Conservation (phyloP, 495 filamentous ascomycete genomes). For the Annulohypoxylon nitens region DNA sequence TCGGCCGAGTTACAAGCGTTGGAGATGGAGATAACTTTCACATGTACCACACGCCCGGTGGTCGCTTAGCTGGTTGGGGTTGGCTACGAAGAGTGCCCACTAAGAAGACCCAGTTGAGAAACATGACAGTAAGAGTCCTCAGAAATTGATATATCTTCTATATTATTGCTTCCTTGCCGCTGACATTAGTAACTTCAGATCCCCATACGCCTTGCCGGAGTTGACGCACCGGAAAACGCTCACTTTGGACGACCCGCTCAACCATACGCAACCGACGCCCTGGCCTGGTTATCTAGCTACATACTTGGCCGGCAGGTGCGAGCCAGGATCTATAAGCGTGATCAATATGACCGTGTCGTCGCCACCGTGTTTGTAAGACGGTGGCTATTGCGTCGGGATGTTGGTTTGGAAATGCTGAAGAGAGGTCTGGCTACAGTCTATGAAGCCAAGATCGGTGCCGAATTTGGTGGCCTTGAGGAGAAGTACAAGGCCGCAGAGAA, state of each 20-base stretch:
- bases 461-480: constrained; percentile 80
- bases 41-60: constrained; percentile 93
- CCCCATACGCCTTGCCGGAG: constrained; percentile 86
- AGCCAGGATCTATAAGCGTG: constrained; percentile 81
- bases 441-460: constrained; percentile 87
- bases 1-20: constrained; percentile 90
- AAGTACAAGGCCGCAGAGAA: constrained; percentile 79
- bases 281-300: constrained; percentile 79
- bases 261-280: constrained; percentile 82
- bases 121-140: constrained; percentile 74
- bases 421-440: constrained; percentile 88
- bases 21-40: constrained; percentile 97
- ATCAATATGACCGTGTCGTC: constrained; percentile 94
- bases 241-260: constrained; percentile 93
- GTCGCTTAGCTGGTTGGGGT: constrained; percentile 87
- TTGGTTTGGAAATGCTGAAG: constrained; percentile 89
- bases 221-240: constrained; percentile 92
- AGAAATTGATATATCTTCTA: background rate
- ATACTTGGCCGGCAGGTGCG: constrained; percentile 81
- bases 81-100: constrained; percentile 84
- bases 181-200: constrained; percentile 63
- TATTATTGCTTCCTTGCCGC: constrained; percentile 2
- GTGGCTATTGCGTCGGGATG: constrained; percentile 76
- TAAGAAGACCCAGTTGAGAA: constrained; percentile 74
- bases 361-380: constrained; percentile 83